Evolutionary conservation across 2,329 filamentous ascomycete genomes (phyloP), one percentile per base, ranked within the genome.

Genomic region (Exophiala calicioides): DNA sequence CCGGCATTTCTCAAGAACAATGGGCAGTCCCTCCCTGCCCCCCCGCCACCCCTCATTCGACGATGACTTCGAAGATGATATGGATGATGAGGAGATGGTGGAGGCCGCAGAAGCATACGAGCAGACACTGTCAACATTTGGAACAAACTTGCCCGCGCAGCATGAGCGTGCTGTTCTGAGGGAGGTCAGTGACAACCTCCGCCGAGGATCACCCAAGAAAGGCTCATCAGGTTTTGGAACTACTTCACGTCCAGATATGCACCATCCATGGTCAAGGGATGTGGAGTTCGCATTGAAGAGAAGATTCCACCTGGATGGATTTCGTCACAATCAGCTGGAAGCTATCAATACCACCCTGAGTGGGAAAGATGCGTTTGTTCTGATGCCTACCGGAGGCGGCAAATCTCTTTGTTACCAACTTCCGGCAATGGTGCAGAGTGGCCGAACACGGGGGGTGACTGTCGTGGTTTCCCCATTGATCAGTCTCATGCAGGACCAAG

Each of bases 361-460:
- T 21, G 93, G 91, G 3, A 84, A 91, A 55, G 91, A 98, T 67
- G 85, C 87, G 0, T 98, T 98, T 64, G 86, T 98, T 12, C 75
- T 98, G 29, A 98, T 98, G 93, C 93, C 94, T 2, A 98, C 93
- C 0, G 93, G 93, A 42, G 93, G 93, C 50, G 93, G 93, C 31
- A 98, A 98, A 65, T 97, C 91, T 1, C 75, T 98, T 1, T 97
- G 93, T 66, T 98, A 98, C 65, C 94, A 98, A 65, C 72, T 98
- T 9, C 94, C 93, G 10, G 88, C 93, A 2, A 80, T 97, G 15
- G 77, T 98, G 23, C 80, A 77, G 36, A 86, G 81, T 34, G 93
- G 93, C 32, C 86, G 79, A 59, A 97, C 91, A 0, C 75, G 75
- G 24, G 94, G 93, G 3, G 83, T 98, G 18, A 97, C 91, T 0